phyloP scores from a whole-genome alignment of 768 basidiomycete genomes.

The Trametes cinnabarina region DNA sequence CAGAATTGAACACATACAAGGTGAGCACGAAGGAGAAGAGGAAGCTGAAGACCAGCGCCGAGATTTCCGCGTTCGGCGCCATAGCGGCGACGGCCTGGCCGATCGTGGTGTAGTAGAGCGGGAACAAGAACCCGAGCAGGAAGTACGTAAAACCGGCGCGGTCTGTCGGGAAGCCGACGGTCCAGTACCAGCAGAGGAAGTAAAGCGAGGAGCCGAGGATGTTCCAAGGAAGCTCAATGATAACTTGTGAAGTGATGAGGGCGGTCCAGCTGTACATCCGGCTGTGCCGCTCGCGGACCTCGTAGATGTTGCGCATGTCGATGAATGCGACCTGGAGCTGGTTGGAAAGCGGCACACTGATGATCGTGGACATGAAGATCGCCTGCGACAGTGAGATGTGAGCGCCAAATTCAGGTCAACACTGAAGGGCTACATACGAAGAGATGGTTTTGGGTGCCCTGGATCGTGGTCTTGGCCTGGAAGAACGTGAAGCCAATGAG shows the following conservation, averaged over 20 bases:
- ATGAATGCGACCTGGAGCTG: conserved; percentile 45
- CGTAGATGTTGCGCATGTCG: conserved; percentile 37
- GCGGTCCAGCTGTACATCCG: conserved; percentile 44
- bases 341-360: conserved; percentile 37
- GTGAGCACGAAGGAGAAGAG: conserved; percentile 41
- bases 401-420: not conserved
- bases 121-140: conserved; percentile 36
- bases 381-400: conserved; percentile 21
- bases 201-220: conserved; percentile 39
- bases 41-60: conserved; percentile 38
- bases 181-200: conserved; percentile 51
- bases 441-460: conserved; percentile 43
- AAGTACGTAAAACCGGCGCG: conserved; percentile 43
- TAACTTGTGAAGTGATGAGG: conserved; percentile 34
- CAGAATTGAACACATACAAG: conserved; percentile 34
- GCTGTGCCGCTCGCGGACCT: conserved; percentile 42
- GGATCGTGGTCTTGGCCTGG: conserved; percentile 33
- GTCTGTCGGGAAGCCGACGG: conserved; percentile 38
- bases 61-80: conserved; percentile 41
- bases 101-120: conserved; percentile 45
- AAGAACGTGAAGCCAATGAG: conserved; percentile 47
- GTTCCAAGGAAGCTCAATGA: conserved; percentile 45
- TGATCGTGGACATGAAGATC: conserved; percentile 35
- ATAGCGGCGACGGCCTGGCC: conserved; percentile 42
- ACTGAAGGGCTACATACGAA: conserved; percentile 32